Evolutionary conservation across 2,329 filamentous ascomycete species (phyloP).

Genomic region (Plectosphaerella cucumerina): DNA sequence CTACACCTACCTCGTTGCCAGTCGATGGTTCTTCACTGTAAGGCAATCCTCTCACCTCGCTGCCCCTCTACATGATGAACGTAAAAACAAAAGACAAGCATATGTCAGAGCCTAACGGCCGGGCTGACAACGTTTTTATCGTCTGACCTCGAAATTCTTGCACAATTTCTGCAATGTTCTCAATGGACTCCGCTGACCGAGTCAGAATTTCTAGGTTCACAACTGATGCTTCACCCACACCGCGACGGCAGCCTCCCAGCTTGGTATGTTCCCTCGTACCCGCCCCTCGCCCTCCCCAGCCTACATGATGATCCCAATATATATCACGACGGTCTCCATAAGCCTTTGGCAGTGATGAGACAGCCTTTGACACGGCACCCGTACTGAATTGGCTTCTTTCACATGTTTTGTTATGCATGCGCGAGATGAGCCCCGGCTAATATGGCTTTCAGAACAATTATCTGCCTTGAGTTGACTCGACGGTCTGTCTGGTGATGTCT

Average conservation of each 20-base stretch:
- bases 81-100: constrained; percentile 16
- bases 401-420: background rate
- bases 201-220: too few species aligned
- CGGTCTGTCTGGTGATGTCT: too few species aligned
- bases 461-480: too few species aligned
- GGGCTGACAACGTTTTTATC: constrained; percentile 12
- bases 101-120: constrained; percentile 17
- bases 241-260: too few species aligned
- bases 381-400: constrained; percentile 9
- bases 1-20: background rate
- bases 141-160: background rate
- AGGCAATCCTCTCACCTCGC: background rate
- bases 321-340: constrained; percentile 17
- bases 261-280: too few species aligned
- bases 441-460: too few species aligned
- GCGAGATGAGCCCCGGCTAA: too few species aligned
- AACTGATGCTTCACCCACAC: too few species aligned
- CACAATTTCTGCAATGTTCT: too few species aligned
- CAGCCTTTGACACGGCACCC: constrained; percentile 15
- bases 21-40: background rate
- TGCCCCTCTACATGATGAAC: constrained; percentile 14
- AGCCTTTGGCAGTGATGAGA: constrained; percentile 16
- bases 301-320: constrained; percentile 14
- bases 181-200: too few species aligned
- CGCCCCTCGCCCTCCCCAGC: background rate